These are phyloP conservation scores for Comarum palustre DNA, from an alignment of 306 rosid species.

Conservation along the genomic window DNA sequence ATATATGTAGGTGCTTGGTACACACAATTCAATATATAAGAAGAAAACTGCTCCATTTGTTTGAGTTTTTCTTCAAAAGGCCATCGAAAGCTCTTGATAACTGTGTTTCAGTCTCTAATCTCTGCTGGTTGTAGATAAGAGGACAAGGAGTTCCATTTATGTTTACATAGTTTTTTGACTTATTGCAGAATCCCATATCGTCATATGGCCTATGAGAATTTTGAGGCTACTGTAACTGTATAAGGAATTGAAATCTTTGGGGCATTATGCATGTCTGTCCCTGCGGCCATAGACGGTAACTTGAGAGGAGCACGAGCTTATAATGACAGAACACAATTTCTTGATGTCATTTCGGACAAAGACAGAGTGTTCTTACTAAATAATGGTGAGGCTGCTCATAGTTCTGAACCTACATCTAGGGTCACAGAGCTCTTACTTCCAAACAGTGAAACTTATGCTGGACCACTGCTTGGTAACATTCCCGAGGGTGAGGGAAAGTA, in stretches of 20 bases:
- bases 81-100: constrained; percentile 18
- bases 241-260: constrained; percentile 46
- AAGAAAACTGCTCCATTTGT: too few species aligned
- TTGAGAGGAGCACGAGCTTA: constrained; percentile 49
- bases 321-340: constrained; percentile 80
- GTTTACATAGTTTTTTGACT: constrained; percentile 26
- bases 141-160: constrained; percentile 35
- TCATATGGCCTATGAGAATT: constrained; percentile 42
- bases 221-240: constrained; percentile 31
- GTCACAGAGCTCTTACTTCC: constrained; percentile 62
- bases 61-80: not conserved
- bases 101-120: constrained; percentile 18
- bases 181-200: constrained; percentile 33
- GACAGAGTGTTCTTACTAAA: constrained; percentile 37
- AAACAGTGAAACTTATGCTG: constrained; percentile 71
- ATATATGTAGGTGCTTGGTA: too few species aligned
- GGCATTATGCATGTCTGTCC: constrained; percentile 97
- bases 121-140: constrained; percentile 33
- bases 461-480: constrained; percentile 69
- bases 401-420: constrained; percentile 69
- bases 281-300: constrained; percentile 63
- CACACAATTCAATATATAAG: too few species aligned
- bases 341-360: constrained; percentile 46
- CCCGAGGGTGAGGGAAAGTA: constrained; percentile 86
- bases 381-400: constrained; percentile 45